Evolutionary conservation across 2,329 filamentous ascomycete genomes (phyloP), one percentile per base, ranked within the genome.

Genomic region (Atkinsonella texensis): DNA sequence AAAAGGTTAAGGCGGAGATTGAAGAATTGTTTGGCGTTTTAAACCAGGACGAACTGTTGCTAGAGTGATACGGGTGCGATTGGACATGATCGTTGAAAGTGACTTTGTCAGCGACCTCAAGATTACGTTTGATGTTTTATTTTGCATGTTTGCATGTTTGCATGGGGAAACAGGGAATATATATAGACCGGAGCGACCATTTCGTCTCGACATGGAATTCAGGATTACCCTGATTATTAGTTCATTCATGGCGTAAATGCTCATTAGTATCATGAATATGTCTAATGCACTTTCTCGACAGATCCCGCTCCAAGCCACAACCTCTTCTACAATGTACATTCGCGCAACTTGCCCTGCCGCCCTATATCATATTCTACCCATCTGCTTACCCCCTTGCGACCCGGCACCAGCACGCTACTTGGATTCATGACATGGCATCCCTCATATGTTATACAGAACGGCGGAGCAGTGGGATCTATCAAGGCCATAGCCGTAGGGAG

Each of bases 381-480:
- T 55, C 83, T 77, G 6, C 82, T 86, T 7, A 84, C 79, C 4
- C 83, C 81, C 56, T 81, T 79, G 50, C 83, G 76, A 0, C 83
- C 84, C 0, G 79, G 72, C 0, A 87, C 82, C 23, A 94, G 75
- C 48, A 98, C 68, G 47, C 78, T 76, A 6, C 89, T 89, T 0
- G 93, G 90, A 65, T 98, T 98, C 79, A 98, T 84, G 35, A 96
- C 90, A 70, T 93, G 87, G 63, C 93, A 97, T 0, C 90, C 91
- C 67, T 95, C 91, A 63, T 97, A 97, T 13, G 87, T 95, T 57
- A 96, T 74, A 50, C 85, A 85, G 62, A 95, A 98, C 0, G 89
- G 77, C 13, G 87, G 83, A 10, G 85, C 83, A 42, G 90, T 87
- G 0, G 85, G 74, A 68, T 98, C 93, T 2, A 89, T 84, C 4